Base-by-base conservation (phyloP, 805 yeast species). In the Diddensiella transvaalensis region DNA sequence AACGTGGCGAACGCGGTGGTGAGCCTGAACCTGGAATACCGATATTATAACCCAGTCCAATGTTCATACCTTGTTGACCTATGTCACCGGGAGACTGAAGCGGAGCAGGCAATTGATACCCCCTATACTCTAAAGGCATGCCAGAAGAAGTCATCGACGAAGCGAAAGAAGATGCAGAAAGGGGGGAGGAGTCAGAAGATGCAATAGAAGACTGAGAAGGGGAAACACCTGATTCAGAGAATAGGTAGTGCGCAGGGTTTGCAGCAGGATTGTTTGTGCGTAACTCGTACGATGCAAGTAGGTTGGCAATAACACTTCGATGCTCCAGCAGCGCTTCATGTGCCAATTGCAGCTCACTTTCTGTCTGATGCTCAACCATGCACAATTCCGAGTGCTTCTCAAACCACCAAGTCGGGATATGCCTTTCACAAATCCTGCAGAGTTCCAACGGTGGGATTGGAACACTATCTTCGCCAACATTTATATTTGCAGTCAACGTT, bases 391-490 rank as follows among this genome's bases (percentile, higher is more conserved):
- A 83, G 66, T 93, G 99, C 43, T 83, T 77, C 58, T 91, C 99
- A 35, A 93, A 72, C 85, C 95, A 93, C 99, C 99, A 93, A 3
- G 89, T 85, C 3, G 96, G 96, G n/a, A 89, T 82, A 42, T 77
- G 77, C 24, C 82, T 80, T 61, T 93, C 99, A 67, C 99, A 93
- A 22, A 93, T 89, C 42, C 96, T 76, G 65, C 99, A 93, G 26
- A 93, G 69, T 32, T 86, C 88, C 48, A 81, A 75, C 21, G 83
- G 82, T 1, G 96, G 96, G n/a, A 80, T 76, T 0, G 96, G 95
- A 0, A 87, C 49, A 22, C 56, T 47, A 21, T 48, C 51, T 74
- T 50, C 85, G 55, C 84, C 85, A 2, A 80, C 72, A 13, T 83
- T 72, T 5, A 83, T 87, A 36, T 75, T 64, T 30, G 82, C 87